Evolutionary conservation across 441 rosid species (phyloP), one percentile per base, ranked within the genome.

Genomic region (Arabidopsis hybrid): DNA sequence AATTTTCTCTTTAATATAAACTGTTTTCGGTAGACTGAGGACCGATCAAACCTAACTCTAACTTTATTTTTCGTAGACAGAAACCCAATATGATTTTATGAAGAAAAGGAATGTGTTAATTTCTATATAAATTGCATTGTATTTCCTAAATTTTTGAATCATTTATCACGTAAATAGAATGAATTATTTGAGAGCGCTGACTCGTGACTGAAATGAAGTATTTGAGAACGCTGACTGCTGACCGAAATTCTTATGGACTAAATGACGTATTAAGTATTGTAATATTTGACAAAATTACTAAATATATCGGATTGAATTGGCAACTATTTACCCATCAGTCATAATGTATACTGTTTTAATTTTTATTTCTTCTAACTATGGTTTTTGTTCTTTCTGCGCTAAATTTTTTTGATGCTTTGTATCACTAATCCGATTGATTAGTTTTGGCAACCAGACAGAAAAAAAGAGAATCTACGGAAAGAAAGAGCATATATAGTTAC

Each of bases 181-280:
- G 42, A 60, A 51, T 39, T 13, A 11, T 17, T 35, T 35, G 58
- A 47, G 2, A 21, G 9, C 7, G 60, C 17, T 14, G 16, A 21
- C 26, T 21, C 26, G 26, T 21, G 26, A 21, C 26, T 26, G 29
- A 26, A 51, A 8, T 36, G 42, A 60, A 51, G 31, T 13, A 12
- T 17, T 35, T 35, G 59, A 49, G 2, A 21, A 4, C 7, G 50
- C 18, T 14, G 16, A 26, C 29, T 26, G 29, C 29, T 26, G 29
- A 26, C 29, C 29, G 7, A 46, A 5, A 21, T 45, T 5, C 3
- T 36, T 59, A 13, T 26, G 12, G 12, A 29, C 21, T 39, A 71
- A 7, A 34, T 51, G 51, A 50, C 60, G 29, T 36, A 50, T 40
- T 50, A 61, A 42, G 75, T 71, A 42, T 69, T 32, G n/a, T 14